These are phyloP conservation scores for Gamsiella multidivaricata DNA, from an alignment of 192 early-diverging fungal genomes.

Conservation along the genomic window DNA sequence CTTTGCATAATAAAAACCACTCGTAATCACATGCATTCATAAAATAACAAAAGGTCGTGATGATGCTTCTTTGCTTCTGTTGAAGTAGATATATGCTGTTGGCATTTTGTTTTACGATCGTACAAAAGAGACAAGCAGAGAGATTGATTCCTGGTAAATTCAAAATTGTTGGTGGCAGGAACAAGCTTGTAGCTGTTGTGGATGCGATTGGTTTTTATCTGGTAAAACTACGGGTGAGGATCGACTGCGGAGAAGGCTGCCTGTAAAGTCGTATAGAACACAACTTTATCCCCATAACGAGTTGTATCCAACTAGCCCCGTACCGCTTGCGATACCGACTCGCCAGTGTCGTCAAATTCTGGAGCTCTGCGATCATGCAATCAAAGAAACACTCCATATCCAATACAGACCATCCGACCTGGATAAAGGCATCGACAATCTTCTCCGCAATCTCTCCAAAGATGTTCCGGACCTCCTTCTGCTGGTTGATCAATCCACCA, in stretches of 20 bases:
- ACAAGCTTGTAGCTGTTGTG: too few relatives aligned
- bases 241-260: slow-evolving; percentile 35
- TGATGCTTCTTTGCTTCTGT: too few relatives aligned
- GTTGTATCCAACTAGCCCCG: slow-evolving; percentile 44
- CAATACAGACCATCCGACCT: slow-evolving; percentile 35
- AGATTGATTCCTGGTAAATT: too few relatives aligned
- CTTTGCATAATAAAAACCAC: too few relatives aligned
- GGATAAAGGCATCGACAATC: slow-evolving; percentile 43
- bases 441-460: slow-evolving; percentile 49
- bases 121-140: too few relatives aligned
- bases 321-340: slow-evolving; percentile 46
- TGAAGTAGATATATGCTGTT: too few relatives aligned
- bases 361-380: slow-evolving; percentile 25
- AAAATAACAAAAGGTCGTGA: too few relatives aligned
- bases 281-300: slow-evolving; percentile 43
- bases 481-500: slow-evolving; percentile 46
- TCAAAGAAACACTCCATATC: slow-evolving; percentile 39
- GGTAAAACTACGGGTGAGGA: slow-evolving; percentile 47
- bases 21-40: too few relatives aligned
- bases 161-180: too few relatives aligned
- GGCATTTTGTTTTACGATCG: too few relatives aligned
- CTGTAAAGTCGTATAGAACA: slow-evolving; percentile 52
- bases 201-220: too few relatives aligned
- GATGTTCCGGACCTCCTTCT: slow-evolving; percentile 51
- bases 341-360: slow-evolving; percentile 23